Percentiles rank a stretch among this genome's conserved stretches.
Conservation (phyloP, 2,329 filamentous ascomycete genomes). For the Coniochaeta pulveracea region DNA sequence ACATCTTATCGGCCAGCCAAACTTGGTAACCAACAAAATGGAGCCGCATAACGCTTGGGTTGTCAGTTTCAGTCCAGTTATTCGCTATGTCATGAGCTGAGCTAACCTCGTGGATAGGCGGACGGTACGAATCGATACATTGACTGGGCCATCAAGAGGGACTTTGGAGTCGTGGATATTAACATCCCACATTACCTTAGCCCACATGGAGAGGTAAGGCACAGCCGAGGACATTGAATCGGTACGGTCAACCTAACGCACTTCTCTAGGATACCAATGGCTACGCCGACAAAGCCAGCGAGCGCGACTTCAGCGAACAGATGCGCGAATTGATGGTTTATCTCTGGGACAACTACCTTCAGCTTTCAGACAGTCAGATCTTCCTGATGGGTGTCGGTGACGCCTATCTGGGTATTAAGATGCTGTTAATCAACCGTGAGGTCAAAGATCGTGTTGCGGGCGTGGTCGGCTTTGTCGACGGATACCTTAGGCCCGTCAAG, state of each 20-base stretch:
- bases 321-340: constrained; percentile 70
- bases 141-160: constrained; percentile 66
- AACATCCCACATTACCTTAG: constrained; percentile 76
- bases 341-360: constrained; percentile 95
- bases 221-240: constrained; percentile 1
- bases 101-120: constrained; percentile 41
- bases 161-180: constrained; percentile 79
- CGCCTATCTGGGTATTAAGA: constrained; percentile 72
- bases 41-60: constrained; percentile 82
- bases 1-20: constrained; percentile 55
- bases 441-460: constrained; percentile 59
- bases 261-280: constrained; percentile 31
- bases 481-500: constrained; percentile 65
- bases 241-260: constrained; percentile 8
- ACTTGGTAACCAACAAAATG: constrained; percentile 59
- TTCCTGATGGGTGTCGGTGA: constrained; percentile 86
- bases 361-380: constrained; percentile 64
- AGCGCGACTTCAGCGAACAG: constrained; percentile 41
- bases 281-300: constrained; percentile 30
- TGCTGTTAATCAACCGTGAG: constrained; percentile 65
- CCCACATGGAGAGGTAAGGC: constrained; percentile 45
- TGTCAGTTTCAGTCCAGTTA: constrained; percentile 39
- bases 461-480: constrained; percentile 72
- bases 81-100: constrained; percentile 8
- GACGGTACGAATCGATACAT: constrained; percentile 75